These are phyloP conservation scores for Xylaria sp. DNA, from an alignment of 2,329 filamentous ascomycete species.

Conservation along the genomic window DNA sequence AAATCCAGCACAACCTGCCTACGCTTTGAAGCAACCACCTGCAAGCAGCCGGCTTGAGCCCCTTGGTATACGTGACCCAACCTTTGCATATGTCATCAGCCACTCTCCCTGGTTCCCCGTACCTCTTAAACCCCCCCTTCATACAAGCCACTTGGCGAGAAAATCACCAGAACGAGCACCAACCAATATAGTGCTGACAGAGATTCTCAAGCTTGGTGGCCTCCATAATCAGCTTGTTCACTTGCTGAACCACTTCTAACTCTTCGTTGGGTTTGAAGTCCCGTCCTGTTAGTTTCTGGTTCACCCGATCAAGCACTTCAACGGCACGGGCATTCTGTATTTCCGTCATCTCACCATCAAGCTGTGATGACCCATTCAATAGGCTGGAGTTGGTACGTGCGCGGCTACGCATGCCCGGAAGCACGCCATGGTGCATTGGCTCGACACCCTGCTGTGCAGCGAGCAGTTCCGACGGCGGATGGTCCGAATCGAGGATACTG, in stretches of 20 bases:
- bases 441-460: conserved; percentile 38
- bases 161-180: conserved; percentile 91
- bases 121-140: background rate
- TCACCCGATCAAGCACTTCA: conserved; percentile 84
- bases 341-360: conserved; percentile 53
- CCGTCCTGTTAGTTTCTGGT: conserved; percentile 89
- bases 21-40: background rate
- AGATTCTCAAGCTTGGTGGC: conserved; percentile 96
- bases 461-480: conserved; percentile 55
- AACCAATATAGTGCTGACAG: conserved; percentile 98
- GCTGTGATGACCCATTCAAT: conserved; percentile 31
- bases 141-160: background rate
- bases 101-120: background rate
- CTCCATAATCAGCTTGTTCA: conserved; percentile 90
- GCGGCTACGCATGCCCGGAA: conserved; percentile 44
- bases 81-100: background rate
- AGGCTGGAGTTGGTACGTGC: conserved; percentile 55
- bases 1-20: conserved; percentile 2
- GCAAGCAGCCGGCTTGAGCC: background rate
- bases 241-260: conserved; percentile 78
- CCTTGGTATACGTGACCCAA: background rate
- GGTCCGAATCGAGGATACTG: conserved; percentile 62
- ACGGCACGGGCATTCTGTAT: conserved; percentile 89
- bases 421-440: conserved; percentile 40
- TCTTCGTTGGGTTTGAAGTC: conserved; percentile 88